These are phyloP conservation scores for Leishmania arabica DNA, from an alignment of 208 protist genomes.

Conservation along the genomic window DNA sequence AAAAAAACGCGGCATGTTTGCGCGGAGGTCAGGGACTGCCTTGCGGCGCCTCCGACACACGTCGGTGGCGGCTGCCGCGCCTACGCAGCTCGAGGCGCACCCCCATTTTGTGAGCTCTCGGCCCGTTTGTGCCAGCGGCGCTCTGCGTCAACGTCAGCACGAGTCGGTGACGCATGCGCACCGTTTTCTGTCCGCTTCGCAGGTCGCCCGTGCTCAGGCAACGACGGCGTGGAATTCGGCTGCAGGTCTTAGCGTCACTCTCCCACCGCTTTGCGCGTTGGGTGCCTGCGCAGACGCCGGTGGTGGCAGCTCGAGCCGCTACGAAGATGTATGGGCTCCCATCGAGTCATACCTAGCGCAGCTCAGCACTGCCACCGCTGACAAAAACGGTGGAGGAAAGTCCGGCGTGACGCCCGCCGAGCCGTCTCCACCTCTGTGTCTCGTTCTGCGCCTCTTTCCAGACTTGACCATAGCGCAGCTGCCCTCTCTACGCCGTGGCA, in stretches of 20 bases:
- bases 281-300: background rate
- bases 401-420: background rate
- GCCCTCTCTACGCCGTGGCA: background rate
- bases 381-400: background rate
- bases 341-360: conserved; percentile 27
- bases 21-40: background rate
- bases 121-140: background rate
- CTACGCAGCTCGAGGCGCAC: background rate
- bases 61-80: background rate
- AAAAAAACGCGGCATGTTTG: background rate
- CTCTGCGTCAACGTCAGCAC: background rate
- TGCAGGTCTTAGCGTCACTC: conserved; percentile 41
- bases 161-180: background rate
- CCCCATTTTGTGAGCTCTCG: background rate
- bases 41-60: background rate
- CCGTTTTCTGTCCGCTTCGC: conserved; percentile 4
- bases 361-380: background rate
- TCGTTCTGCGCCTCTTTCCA: conserved; percentile 53
- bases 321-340: conserved; percentile 22
- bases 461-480: conserved; percentile 48
- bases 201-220: background rate
- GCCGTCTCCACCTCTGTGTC: conserved; percentile 26
- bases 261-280: conserved; percentile 57
- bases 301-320: background rate
- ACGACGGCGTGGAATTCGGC: background rate